phyloP scores from a whole-genome alignment of 495 filamentous ascomycete species.

The Aspergillus incahuasiensis region DNA sequence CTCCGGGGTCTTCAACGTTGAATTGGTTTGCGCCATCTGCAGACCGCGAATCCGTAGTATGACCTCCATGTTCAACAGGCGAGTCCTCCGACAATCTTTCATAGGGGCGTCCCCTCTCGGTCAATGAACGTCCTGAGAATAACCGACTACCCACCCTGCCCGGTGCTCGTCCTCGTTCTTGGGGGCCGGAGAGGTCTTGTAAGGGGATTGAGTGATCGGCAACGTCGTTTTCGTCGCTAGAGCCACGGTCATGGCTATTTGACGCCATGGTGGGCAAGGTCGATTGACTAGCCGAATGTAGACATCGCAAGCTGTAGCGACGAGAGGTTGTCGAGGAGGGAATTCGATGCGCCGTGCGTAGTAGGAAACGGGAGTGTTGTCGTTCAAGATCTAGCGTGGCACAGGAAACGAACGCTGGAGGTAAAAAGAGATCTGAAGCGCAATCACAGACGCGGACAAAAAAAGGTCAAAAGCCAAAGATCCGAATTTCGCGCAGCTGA shows the following conservation, averaged over 20 bases:
- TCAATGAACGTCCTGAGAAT: conserved; percentile 36
- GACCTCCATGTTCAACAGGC: conserved; percentile 31
- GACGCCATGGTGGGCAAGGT: conserved; percentile 56
- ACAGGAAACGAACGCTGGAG: not conserved
- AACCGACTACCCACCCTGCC: conserved; percentile 31
- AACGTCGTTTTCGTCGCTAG: conserved; percentile 40
- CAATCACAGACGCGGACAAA: conserved; percentile 7
- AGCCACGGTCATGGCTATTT: conserved; percentile 46
- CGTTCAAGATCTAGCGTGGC: not conserved
- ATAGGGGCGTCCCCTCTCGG: conserved; percentile 39
- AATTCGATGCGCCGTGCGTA: conserved; percentile 4
- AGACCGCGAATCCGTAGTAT: conserved; percentile 18
- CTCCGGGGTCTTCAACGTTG: conserved; percentile 45
- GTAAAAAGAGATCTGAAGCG: not conserved
- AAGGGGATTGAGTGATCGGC: conserved; percentile 75
- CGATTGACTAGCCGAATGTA: conserved; percentile 36
- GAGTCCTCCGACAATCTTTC: conserved; percentile 51
- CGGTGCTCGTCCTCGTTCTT: conserved; percentile 33
- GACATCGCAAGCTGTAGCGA: conserved; percentile 36
- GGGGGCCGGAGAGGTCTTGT: conserved; percentile 66
- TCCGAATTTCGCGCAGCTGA: not conserved
- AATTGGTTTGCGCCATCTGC: conserved; percentile 34
- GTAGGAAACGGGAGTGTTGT: not conserved
- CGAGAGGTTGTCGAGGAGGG: conserved; percentile 10
- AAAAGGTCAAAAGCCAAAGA: conserved; percentile 1